These are phyloP conservation scores for Beverwykella pulmonaria DNA, from an alignment of 495 filamentous ascomycete genomes.

Conservation along the genomic window DNA sequence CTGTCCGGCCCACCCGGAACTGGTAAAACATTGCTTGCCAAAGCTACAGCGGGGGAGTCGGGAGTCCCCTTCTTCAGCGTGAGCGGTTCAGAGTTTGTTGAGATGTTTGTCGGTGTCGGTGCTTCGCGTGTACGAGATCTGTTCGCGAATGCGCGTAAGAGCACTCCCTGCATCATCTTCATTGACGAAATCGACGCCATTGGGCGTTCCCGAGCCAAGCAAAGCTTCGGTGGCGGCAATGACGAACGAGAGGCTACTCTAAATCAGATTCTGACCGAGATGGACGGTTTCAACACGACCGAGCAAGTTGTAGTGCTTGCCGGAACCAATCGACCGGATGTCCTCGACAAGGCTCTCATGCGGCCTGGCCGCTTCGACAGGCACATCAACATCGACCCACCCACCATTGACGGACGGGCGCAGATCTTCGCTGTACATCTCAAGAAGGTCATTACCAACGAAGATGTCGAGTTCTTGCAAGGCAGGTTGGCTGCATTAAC, in stretches of 20 bases:
- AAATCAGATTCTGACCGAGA: conserved; percentile 97
- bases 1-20: conserved; percentile 95
- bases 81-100: conserved; percentile 97
- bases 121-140: conserved; percentile 92
- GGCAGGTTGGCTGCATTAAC: conserved; percentile 89
- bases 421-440: conserved; percentile 95
- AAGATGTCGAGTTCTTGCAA: conserved; percentile 82
- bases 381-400: conserved; percentile 89
- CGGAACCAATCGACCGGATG: conserved; percentile 91
- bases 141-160: conserved; percentile 92
- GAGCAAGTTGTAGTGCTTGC: conserved; percentile 98
- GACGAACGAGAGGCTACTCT: conserved; percentile 96
- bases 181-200: conserved; percentile 99
- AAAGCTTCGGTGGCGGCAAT: conserved; percentile 81
- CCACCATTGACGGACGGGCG: conserved; percentile 94
- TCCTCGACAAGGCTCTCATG: conserved; percentile 94
- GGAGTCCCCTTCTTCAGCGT: conserved; percentile 96
- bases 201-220: conserved; percentile 81
- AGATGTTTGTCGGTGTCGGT: conserved; percentile 99
- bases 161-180: conserved; percentile 97
- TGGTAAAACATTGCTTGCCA: conserved; percentile 95
- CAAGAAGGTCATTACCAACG: conserved; percentile 86
- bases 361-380: conserved; percentile 95
- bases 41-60: conserved; percentile 97
- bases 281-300: conserved; percentile 98